These are phyloP conservation scores for Aspergillus sp. DNA, from an alignment of 2,329 filamentous ascomycete genomes.

Conservation along the genomic window DNA sequence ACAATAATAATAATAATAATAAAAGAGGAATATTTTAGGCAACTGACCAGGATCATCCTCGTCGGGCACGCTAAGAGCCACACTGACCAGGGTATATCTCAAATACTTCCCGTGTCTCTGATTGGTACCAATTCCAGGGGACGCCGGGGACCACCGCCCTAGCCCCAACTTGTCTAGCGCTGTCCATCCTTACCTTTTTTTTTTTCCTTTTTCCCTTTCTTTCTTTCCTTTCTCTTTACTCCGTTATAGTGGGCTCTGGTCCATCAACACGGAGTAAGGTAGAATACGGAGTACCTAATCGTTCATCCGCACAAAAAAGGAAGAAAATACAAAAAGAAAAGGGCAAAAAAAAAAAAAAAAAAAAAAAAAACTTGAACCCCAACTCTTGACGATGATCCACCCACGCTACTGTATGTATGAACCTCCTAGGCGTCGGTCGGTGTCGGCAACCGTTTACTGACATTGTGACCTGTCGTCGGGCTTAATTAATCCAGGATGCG, in stretches of 20 bases:
- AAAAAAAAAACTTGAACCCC: not conserved
- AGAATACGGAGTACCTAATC: too few relatives aligned
- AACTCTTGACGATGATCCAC: not conserved
- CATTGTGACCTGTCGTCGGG: slow-evolving; percentile 8
- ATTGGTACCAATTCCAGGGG: slow-evolving; percentile 22
- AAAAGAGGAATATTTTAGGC: slow-evolving; percentile 4
- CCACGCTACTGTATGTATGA: not conserved
- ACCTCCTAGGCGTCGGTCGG: not conserved
- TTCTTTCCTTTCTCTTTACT: not conserved
- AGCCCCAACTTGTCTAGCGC: slow-evolving; percentile 20
- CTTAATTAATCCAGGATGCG: not conserved
- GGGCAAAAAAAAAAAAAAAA: not conserved
- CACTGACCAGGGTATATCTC: slow-evolving; percentile 30
- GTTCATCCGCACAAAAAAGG: not conserved
- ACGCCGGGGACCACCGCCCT: slow-evolving; percentile 16
- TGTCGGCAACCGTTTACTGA: slow-evolving; percentile 2
- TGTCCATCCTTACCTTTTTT: slow-evolving; percentile 16
- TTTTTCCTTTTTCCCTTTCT: not conserved
- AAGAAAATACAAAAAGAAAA: not conserved
- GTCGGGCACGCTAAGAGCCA: slow-evolving; percentile 15
- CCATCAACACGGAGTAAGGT: not conserved
- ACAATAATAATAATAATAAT: too few relatives aligned
- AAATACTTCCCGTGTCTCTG: slow-evolving; percentile 30
- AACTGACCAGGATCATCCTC: slow-evolving; percentile 26
- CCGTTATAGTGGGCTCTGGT: not conserved